These are phyloP conservation scores for Davidsoniella virescens DNA, from an alignment of 2,329 filamentous ascomycete genomes.

Conservation along the genomic window DNA sequence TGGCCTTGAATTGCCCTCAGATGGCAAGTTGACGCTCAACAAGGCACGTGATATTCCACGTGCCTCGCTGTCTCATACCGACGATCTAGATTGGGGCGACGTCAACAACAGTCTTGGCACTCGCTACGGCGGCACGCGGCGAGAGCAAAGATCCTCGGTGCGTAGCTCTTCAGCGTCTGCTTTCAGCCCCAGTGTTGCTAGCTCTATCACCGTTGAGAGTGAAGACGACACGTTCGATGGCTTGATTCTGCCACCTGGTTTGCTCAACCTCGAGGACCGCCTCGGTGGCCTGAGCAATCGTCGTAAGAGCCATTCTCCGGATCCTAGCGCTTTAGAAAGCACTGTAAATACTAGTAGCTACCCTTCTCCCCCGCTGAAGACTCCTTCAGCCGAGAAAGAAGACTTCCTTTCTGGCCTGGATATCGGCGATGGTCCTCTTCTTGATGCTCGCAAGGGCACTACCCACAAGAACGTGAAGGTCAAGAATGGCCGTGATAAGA, in stretches of 20 bases:
- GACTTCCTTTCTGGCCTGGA: conserved; percentile 81
- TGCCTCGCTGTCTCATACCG: conserved; percentile 34
- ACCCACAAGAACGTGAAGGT: conserved; percentile 85
- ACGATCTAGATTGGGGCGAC: conserved; percentile 88
- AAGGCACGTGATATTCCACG: conserved; percentile 44
- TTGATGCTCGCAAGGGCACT: conserved; percentile 65
- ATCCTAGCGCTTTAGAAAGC: conserved; percentile 19
- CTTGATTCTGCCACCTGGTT: conserved; percentile 69
- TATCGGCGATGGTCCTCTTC: conserved; percentile 66
- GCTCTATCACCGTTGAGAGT: conserved; percentile 79
- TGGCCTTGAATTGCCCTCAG: conserved; percentile 54
- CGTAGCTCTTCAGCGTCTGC: conserved; percentile 78
- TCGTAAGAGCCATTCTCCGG: conserved; percentile 43
- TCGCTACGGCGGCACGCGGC: conserved; percentile 69
- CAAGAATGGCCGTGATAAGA: conserved; percentile 53
- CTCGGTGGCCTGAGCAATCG: conserved; percentile 43
- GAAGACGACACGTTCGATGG: conserved; percentile 87
- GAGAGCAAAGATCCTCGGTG: conserved; percentile 54
- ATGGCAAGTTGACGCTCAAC: conserved; percentile 49
- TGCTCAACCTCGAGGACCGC: conserved; percentile 66
- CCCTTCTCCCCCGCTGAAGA: conserved; percentile 10
- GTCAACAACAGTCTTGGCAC: conserved; percentile 87
- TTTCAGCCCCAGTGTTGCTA: conserved; percentile 82
- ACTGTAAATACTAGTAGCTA: not conserved
- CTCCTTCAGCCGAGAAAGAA: conserved; percentile 37